These are phyloP conservation scores for Phytomonas sp. DNA, from an alignment of 208 protist genomes.

Conservation along the genomic window DNA sequence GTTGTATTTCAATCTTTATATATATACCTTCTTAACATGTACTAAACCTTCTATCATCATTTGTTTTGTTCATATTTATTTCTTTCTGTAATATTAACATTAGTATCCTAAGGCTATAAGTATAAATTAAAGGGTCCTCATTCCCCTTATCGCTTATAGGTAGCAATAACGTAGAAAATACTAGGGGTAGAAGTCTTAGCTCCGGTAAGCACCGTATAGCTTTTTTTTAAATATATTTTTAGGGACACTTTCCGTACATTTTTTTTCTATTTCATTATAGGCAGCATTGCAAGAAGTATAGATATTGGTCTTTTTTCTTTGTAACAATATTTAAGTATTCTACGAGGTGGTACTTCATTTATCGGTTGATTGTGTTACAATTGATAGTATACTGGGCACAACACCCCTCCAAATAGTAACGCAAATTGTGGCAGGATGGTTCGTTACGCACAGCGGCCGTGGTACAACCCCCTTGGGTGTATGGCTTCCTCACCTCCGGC, in stretches of 20 bases:
- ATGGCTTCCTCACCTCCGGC: slow-evolving; percentile 57
- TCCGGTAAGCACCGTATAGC: neutral
- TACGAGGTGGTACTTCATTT: too few species aligned
- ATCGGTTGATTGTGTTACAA: too few species aligned
- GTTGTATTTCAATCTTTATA: neutral
- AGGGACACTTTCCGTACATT: too few species aligned
- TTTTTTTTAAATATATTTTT: too few species aligned
- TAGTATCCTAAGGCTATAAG: neutral
- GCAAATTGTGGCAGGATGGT: slow-evolving; percentile 37
- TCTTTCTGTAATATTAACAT: neutral
- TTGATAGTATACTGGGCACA: too few species aligned
- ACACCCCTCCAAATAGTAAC: too few species aligned
- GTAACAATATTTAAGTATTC: neutral
- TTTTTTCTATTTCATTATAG: neutral
- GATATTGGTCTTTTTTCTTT: neutral
- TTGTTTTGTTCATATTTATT: neutral
- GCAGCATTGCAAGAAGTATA: neutral
- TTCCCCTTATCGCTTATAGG: neutral
- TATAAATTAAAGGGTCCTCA: neutral
- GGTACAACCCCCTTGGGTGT: slow-evolving; percentile 80
- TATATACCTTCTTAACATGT: neutral
- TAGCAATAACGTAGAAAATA: neutral
- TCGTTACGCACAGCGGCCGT: slow-evolving; percentile 77
- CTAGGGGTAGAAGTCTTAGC: neutral
- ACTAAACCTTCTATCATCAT: neutral